Percentiles rank a stretch among this genome's conserved stretches.
These are phyloP conservation scores for Patellifolia procumbens DNA, from an alignment of 179 eudicot genomes.

Conservation along the genomic window DNA sequence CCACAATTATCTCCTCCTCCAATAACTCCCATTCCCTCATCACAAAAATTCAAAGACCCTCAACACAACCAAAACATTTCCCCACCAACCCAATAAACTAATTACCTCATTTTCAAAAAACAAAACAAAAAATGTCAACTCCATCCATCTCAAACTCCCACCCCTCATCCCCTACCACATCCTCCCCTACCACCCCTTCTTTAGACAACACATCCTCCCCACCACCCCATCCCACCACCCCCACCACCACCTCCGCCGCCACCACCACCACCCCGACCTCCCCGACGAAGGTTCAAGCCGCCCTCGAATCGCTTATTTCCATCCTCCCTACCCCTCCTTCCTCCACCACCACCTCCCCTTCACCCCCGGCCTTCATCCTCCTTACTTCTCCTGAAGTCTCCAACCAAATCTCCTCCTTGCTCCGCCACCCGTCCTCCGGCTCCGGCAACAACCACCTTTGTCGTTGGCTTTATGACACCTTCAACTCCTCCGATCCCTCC, in stretches of 20 bases:
- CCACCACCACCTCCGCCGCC: constrained; percentile 9
- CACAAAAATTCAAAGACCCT: not conserved
- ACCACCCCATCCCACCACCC: constrained; percentile 14
- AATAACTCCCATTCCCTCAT: constrained; percentile 1
- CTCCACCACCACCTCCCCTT: constrained; percentile 33
- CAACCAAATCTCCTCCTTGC: constrained; percentile 55
- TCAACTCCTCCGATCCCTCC: constrained; percentile 58
- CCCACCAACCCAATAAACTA: not conserved
- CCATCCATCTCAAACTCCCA: constrained; percentile 26
- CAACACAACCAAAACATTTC: constrained; percentile 2
- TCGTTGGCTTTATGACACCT: constrained; percentile 91
- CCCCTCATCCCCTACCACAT: constrained; percentile 23
- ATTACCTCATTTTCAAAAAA: not conserved
- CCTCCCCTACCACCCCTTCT: constrained; percentile 20
- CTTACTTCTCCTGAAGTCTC: constrained; percentile 53
- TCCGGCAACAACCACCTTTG: constrained; percentile 74
- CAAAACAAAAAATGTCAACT: constrained; percentile 29
- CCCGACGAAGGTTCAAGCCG: constrained; percentile 46
- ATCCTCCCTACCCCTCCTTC: constrained; percentile 48
- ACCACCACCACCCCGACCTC: constrained; percentile 2
- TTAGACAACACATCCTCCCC: constrained; percentile 18
- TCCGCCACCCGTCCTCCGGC: constrained; percentile 71
- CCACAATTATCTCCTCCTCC: constrained; percentile 29
- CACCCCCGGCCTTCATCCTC: constrained; percentile 55
- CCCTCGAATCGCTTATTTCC: constrained; percentile 49